phyloP scores from a whole-genome alignment of 192 early-diverging fungal genomes.

The Geosiphon pyriformis region DNA sequence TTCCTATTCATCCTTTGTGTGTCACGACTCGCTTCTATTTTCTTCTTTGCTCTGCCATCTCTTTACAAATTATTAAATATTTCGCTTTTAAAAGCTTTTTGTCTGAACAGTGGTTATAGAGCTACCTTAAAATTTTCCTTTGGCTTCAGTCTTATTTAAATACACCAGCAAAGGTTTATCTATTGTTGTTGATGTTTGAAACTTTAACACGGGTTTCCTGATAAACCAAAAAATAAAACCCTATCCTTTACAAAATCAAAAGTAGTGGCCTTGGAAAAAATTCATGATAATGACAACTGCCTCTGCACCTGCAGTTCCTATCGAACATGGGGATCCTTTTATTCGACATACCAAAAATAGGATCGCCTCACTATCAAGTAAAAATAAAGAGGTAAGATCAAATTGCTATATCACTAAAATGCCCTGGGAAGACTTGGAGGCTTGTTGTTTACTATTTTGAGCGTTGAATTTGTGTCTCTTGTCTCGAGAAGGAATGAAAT shows the following conservation, averaged over 20 bases:
- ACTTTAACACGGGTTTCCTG: background rate
- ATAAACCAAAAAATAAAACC: background rate
- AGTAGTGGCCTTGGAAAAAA: no score
- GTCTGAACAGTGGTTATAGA: conserved; percentile 5
- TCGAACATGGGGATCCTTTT: conserved; percentile 10
- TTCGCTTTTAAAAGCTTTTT: background rate
- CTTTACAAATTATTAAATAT: background rate
- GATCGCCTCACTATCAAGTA: conserved; percentile 18
- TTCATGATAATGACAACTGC: conserved; percentile 26
- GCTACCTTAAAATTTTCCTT: background rate
- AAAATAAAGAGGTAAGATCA: conserved; percentile 19
- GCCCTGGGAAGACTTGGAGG: no score
- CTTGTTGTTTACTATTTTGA: background rate
- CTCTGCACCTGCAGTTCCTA: conserved; percentile 16
- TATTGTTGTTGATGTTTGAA: conserved; percentile 4
- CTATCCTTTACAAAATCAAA: no score
- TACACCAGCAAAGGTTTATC: background rate
- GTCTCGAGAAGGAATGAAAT: background rate
- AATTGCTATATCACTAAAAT: background rate
- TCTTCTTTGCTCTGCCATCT: conserved; percentile 10
- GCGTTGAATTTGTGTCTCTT: background rate
- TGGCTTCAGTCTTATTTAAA: background rate
- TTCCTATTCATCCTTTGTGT: conserved; percentile 13
- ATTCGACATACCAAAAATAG: conserved; percentile 17
- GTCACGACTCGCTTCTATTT: conserved; percentile 3